Base-by-base conservation (phyloP, 2,329 filamentous ascomycete genomes). In the Fusarium sublunatum region DNA sequence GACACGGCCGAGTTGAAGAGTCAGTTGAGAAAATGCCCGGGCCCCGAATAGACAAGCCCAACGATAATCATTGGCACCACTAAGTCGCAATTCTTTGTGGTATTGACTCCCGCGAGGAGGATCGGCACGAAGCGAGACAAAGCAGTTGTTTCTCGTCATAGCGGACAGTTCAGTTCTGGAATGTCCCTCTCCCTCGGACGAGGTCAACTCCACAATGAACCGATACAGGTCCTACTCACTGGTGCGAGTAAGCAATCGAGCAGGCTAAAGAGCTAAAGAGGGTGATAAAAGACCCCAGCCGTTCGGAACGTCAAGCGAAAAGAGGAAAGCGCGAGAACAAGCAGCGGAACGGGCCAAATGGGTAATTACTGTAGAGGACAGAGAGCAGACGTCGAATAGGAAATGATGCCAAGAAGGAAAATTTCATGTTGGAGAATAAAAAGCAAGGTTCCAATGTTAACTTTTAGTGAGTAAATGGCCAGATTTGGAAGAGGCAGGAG, bases 121-220 rank as follows among this genome's bases (percentile, higher is more conserved):
- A 64, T 64, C 56, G 56, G 56, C 62, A 50, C 44, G 54, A 59
- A 58, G 51, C 61, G 39, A 67, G 46, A 49, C 46, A 53, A 58
- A 19, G 25, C 35, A 53, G 25, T 13, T 19, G 25, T 36, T 40
- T 26, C 34, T 15, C 15, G 22, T 26, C 22, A 36, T 19, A 19
- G 22, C 22, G 45, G 7, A 39, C 12, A 25, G 22, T 41, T 54
- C 48, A 60, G 41, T 60, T 60, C 50, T 39, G 25, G 47, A 61
- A 53, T 53, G 28, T 38, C 46, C 26, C 36, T 42, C 35, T 31
- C 38, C 31, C 36, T 61, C 47, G 35, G 19, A 53, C 58, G 41
- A 64, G 45, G 55, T 47, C 38, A 44, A 53, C 57, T 63, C 65
- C 65, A 62, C 64, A 61, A 56, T 42, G 52, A 65, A 58, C 46